Conservation (phyloP, 768 basidiomycete genomes). For the Serendipita sp. region DNA sequence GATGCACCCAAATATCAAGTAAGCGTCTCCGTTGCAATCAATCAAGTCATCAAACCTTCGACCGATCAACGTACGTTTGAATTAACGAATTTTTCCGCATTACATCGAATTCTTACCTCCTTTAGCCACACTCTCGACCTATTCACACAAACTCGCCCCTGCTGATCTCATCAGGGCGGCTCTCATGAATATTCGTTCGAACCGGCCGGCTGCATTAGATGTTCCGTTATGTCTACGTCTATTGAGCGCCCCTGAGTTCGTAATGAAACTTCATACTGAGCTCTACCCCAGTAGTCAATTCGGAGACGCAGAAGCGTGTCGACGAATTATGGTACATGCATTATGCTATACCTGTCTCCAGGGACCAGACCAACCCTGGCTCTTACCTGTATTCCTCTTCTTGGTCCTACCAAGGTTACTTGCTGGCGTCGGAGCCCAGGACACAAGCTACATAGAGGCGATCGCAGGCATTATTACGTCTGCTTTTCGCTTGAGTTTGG, state of each 20-base stretch:
- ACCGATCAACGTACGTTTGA: not conserved
- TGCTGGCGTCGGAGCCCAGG: not conserved
- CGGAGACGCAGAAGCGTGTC: not conserved
- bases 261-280: not conserved
- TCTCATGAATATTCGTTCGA: not conserved
- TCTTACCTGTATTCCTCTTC: not conserved
- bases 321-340: not conserved
- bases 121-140: not conserved
- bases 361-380: constrained; percentile 2
- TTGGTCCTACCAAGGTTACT: not conserved
- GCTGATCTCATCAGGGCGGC: not conserved
- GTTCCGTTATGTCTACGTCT: not conserved
- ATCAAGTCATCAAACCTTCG: not conserved
- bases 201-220: not conserved
- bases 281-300: not conserved
- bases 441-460: not conserved
- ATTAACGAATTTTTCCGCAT: too few relatives aligned
- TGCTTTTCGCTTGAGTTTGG: not conserved
- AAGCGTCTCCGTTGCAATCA: not conserved
- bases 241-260: not conserved
- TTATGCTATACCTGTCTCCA: not conserved
- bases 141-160: not conserved
- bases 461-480: not conserved
- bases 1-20: not conserved
- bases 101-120: not conserved